Base-by-base conservation (phyloP, 345 rosid species). In the Bretschneidera sinensis region DNA sequence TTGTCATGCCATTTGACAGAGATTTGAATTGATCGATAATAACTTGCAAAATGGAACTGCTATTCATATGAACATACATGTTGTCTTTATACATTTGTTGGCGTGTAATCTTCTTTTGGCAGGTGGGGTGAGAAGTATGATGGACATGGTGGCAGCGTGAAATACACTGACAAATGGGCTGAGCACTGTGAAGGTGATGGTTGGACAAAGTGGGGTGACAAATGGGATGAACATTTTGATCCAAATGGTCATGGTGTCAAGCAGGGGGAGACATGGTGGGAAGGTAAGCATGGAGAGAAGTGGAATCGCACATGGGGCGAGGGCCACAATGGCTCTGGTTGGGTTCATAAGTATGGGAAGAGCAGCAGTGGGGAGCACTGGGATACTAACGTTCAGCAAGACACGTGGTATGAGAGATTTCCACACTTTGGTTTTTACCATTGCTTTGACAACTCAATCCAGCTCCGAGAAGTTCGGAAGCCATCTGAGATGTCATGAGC, bases 221-320 rank as follows among this genome's bases (percentile, higher is more conserved):
- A 92, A 67, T 89, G 98, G 98, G 98, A 92, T 18, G 98, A 89
- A 65, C 75, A 89, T 76, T 92, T 92, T 22, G 80, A 84, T 66
- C 69, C 75, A 18, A 80, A 80, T 25, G 77, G 78, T n/a, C 81
- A 77, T 1, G 98, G 98, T n/a, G 92, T 92, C 55, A 92, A 89
- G 74, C 98, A 92, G 73, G 98, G 98, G 22, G 96, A 92, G 78
- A 78, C 87, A 39, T 89, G 98, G 98, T 85, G 97, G 98, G 83
- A 79, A 82, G 98, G 97, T 13, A 79, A 83, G 66, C 67, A 79
- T 7, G 92, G 98, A 21, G 96, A 87, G 50, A 51, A 77, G 10
- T 92, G 98, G 98, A 92, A 92, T 61, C 85, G 96, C 31, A 87
- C 94, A 0, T 92, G 98, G 98, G 97, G 98, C 0, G 98, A 92